phyloP scores from a whole-genome alignment of 306 rosid species.

The Cucumis cinereus region DNA sequence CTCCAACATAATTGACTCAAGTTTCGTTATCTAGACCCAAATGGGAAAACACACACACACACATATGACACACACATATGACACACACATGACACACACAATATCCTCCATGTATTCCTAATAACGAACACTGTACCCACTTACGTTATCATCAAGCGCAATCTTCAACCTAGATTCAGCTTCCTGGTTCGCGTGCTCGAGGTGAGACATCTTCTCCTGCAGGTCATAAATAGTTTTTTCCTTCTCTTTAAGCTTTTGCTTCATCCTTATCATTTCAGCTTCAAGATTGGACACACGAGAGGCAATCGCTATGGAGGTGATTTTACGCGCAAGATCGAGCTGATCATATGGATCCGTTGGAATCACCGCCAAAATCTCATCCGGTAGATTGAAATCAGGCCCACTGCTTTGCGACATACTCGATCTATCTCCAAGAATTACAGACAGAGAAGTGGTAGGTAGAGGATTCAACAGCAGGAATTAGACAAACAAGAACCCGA shows the following conservation, averaged over 20 bases:
- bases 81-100: too few relatives aligned
- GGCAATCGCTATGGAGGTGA: conserved; percentile 88
- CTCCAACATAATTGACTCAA: background rate
- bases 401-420: conserved; percentile 28
- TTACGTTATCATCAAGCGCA: conserved; percentile 55
- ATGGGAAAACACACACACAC: background rate
- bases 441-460: conserved; percentile 5
- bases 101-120: background rate
- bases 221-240: conserved; percentile 41
- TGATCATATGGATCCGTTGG: conserved; percentile 86
- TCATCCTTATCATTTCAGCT: conserved; percentile 42
- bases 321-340: conserved; percentile 90
- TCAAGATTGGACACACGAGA: conserved; percentile 72
- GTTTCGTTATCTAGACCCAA: background rate
- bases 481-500: background rate
- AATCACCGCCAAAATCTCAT: conserved; percentile 56
- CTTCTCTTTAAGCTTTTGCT: conserved; percentile 45
- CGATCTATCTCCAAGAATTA: conserved; percentile 2
- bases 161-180: conserved; percentile 38
- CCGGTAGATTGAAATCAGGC: conserved; percentile 46
- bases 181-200: conserved; percentile 37
- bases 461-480: background rate
- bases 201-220: conserved; percentile 34
- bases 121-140: background rate
- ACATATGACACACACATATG: too few relatives aligned